A percentile compares a stretch with the other conserved stretches of the same genome.
Evolutionary conservation across 2,329 filamentous ascomycete genomes (phyloP).

Genomic region (Diaporthe batatas): DNA sequence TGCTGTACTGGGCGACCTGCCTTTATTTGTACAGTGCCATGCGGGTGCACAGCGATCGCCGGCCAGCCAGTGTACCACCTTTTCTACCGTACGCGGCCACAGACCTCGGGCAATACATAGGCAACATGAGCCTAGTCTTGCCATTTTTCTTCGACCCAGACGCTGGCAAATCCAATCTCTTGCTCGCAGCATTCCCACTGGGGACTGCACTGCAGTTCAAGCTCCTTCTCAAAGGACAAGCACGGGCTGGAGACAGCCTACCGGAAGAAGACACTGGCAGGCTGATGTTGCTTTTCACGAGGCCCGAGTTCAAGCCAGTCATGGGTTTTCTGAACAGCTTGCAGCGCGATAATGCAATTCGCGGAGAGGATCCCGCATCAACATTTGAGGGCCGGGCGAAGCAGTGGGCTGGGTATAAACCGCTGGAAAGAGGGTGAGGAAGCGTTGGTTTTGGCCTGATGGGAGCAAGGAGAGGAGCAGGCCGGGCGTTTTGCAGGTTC

Average conservation of each 20-base stretch:
- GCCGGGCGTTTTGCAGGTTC: too few relatives aligned
- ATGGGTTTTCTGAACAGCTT: conserved; percentile 20
- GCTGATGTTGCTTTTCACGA: conserved; percentile 1
- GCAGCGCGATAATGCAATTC: conserved; percentile 11
- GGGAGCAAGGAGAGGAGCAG: too few relatives aligned
- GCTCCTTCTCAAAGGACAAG: conserved; percentile 15
- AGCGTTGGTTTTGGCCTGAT: too few relatives aligned
- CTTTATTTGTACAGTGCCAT: conserved; percentile 45
- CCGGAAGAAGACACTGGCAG: conserved; percentile 12
- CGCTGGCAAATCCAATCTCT: conserved; percentile 38
- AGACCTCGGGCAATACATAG: conserved; percentile 42
- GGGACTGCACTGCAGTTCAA: conserved; percentile 22
- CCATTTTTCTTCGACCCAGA: conserved; percentile 43
- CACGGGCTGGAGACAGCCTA: background rate
- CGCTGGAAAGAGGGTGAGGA: background rate
- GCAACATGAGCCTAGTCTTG: conserved; percentile 41
- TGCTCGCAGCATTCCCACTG: conserved; percentile 25
- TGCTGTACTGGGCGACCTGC: conserved; percentile 42
- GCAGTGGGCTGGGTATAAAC: conserved; percentile 21
- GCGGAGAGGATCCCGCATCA: conserved; percentile 3
- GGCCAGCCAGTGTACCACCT: conserved; percentile 1
- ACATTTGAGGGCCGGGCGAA: conserved; percentile 23
- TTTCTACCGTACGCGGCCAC: background rate
- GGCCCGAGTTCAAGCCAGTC: conserved; percentile 26
- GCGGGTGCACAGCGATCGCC: conserved; percentile 26